phyloP scores from a whole-genome alignment of 306 rosid species.

The Fragaria ananassa region DNA sequence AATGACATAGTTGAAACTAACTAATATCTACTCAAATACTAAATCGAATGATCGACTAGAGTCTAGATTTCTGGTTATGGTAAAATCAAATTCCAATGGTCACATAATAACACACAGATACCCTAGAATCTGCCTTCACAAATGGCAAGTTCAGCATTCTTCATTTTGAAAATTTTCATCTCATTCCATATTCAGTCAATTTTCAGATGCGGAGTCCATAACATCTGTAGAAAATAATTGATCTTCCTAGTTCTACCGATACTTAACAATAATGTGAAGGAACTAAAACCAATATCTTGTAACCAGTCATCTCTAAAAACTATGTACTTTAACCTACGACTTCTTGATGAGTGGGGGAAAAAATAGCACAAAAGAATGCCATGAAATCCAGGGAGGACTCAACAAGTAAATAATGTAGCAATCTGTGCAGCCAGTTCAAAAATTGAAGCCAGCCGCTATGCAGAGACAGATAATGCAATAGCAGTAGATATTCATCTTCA shows the following conservation, averaged over 20 bases:
- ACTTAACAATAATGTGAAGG: not conserved
- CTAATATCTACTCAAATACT: not conserved
- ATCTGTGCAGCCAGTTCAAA: not conserved
- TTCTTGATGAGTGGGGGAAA: not conserved
- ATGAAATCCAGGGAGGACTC: not conserved
- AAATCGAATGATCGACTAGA: conserved; percentile 4
- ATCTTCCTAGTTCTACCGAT: not conserved
- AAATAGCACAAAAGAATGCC: not conserved
- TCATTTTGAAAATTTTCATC: not conserved
- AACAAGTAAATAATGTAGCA: not conserved
- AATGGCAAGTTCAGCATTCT: not conserved
- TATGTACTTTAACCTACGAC: not conserved
- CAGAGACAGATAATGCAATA: not conserved
- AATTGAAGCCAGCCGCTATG: not conserved
- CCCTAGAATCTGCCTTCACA: not conserved
- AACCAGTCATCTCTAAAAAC: not conserved
- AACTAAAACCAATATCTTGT: not conserved
- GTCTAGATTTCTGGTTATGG: not conserved
- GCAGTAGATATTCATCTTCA: not conserved
- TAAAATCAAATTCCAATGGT: not conserved
- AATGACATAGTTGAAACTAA: not conserved
- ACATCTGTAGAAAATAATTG: not conserved
- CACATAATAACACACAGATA: not conserved
- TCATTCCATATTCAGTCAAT: not conserved
- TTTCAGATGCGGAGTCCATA: not conserved